phyloP scores from a whole-genome alignment of 371 early-diverging fungal genomes.

The Fennellomyces sp. region DNA sequence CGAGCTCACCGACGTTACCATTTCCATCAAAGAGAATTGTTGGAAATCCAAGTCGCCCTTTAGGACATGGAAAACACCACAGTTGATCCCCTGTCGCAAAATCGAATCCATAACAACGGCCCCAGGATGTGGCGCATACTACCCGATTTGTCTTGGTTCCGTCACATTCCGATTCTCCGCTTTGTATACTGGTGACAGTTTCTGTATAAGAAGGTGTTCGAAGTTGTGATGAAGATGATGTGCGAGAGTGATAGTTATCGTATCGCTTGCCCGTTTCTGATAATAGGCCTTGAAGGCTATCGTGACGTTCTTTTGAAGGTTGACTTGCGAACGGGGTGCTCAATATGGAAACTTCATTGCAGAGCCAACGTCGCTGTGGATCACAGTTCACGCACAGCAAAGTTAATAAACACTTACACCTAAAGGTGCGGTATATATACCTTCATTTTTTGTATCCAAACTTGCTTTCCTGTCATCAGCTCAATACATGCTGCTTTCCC shows the following conservation, averaged over 20 bases:
- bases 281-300: too few species aligned
- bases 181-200: not conserved
- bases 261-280: not conserved
- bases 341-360: conserved; percentile 5
- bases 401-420: not conserved
- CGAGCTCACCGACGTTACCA: not conserved
- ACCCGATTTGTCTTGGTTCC: not conserved
- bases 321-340: conserved; percentile 1
- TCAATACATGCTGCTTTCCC: conserved; percentile 7
- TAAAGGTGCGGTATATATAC: not conserved
- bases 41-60: conserved; percentile 7
- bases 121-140: conserved; percentile 4
- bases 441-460: conserved; percentile 11
- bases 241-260: not conserved
- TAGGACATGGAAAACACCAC: conserved; percentile 3
- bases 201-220: not conserved
- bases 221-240: not conserved
- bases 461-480: not conserved
- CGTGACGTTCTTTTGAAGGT: too few species aligned
- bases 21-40: not conserved
- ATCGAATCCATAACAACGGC: conserved; percentile 4
- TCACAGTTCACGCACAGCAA: not conserved
- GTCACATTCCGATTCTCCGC: not conserved
- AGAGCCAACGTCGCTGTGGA: conserved; percentile 7
- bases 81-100: not conserved